Percentiles rank a stretch among this genome's conserved stretches.
Conservation (phyloP, 495 filamentous ascomycete species). For the Trichocladium antarcticum region DNA sequence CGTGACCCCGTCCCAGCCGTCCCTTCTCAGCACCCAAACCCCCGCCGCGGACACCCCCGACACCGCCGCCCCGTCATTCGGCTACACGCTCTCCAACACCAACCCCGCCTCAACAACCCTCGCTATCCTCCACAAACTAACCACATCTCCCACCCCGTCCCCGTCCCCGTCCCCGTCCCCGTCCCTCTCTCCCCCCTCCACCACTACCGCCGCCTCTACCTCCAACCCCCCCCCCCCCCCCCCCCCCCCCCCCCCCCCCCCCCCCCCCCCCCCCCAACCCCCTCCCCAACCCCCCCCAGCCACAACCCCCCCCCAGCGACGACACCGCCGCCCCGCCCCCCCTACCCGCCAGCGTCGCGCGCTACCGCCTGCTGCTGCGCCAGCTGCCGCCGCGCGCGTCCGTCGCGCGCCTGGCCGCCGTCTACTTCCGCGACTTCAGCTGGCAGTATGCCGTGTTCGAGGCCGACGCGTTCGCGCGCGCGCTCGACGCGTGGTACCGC, state of each 20-base stretch:
- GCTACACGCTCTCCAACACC: background rate
- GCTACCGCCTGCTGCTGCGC: constrained; percentile 43
- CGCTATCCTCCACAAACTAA: background rate
- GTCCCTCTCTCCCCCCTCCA: too few species aligned
- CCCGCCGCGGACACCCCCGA: background rate
- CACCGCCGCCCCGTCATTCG: background rate
- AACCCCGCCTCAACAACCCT: constrained; percentile 5
- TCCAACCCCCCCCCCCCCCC: constrained; percentile 7
- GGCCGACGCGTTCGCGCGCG: constrained; percentile 39
- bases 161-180: too few species aligned
- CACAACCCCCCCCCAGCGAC: background rate
- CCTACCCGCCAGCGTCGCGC: constrained; percentile 43
- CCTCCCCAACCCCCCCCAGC: background rate
- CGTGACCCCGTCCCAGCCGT: too few species aligned
- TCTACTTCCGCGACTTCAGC: constrained; percentile 49
- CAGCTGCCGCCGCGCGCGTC: constrained; percentile 43
- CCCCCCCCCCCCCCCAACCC: constrained; percentile 6
- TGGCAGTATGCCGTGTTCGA: constrained; percentile 50
- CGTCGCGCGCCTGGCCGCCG: constrained; percentile 41
- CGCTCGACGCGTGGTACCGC: constrained; percentile 40
- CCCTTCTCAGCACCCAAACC: background rate
- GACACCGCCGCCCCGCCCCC: constrained; percentile 20
- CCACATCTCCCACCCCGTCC: too few species aligned
- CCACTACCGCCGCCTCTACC: constrained; percentile 16
- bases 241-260: constrained; percentile 5